Conservation (phyloP, 176 grass and related monocot species). For the Areca catechu region DNA sequence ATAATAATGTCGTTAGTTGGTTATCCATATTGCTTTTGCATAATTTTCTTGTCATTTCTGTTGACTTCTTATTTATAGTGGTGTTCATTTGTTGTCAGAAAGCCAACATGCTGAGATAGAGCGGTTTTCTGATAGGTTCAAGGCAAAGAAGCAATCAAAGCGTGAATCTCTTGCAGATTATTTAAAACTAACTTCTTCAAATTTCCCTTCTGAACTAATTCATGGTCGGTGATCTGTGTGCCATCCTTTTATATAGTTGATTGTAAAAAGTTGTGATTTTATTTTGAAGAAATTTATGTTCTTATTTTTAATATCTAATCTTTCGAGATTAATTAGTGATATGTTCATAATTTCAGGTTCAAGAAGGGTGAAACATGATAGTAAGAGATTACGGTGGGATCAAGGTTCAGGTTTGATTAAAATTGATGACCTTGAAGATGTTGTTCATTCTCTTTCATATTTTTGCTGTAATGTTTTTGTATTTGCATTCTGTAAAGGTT, state of each 20-base stretch:
- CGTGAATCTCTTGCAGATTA: conserved; percentile 47
- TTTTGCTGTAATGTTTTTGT: background rate
- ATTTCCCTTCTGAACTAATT: conserved; percentile 55
- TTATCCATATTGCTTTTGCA: no score
- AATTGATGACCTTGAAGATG: background rate
- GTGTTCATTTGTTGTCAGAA: conserved; percentile 20
- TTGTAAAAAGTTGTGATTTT: no score
- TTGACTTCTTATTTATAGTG: no score
- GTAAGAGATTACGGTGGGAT: conserved; percentile 66
- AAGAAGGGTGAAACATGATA: conserved; percentile 22
- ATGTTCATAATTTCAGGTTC: conserved; percentile 26
- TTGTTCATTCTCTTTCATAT: background rate
- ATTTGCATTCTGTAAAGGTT: background rate
- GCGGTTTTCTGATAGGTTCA: conserved; percentile 44
- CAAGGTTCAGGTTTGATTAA: conserved; percentile 35
- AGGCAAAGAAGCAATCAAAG: conserved; percentile 23
- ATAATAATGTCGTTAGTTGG: no score
- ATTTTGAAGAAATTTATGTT: conserved; percentile 4
- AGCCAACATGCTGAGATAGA: conserved; percentile 41
- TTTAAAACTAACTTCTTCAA: conserved; percentile 35
- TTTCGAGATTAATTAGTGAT: conserved; percentile 2
- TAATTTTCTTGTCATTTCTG: no score
- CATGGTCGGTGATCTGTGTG: conserved; percentile 23
- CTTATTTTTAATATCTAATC: background rate
- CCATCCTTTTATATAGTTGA: no score